Conservation (phyloP, 73 alveolate species). For the Paramecium caudatum region DNA sequence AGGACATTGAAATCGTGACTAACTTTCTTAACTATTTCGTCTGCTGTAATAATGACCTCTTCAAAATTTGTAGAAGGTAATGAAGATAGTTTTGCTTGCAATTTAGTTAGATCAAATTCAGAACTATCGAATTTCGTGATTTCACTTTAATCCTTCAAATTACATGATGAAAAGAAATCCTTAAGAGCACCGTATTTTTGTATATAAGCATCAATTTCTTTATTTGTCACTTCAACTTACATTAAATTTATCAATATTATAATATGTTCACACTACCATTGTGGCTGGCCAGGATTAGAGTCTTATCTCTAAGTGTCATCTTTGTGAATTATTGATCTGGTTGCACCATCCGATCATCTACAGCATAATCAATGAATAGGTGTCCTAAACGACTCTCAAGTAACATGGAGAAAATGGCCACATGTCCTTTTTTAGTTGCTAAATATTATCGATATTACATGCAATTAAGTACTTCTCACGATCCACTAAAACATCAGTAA, state of each 20-base stretch:
- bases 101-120: conserved; percentile 45
- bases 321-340: conserved; percentile 29
- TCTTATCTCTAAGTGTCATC: conserved; percentile 18
- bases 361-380: conserved; percentile 25
- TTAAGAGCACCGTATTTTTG: background rate
- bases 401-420: conserved; percentile 50
- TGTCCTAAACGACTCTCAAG: conserved; percentile 41
- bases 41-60: background rate
- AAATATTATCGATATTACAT: background rate
- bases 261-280: conserved; percentile 67
- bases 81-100: background rate
- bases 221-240: background rate
- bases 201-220: background rate
- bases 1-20: conserved; percentile 29
- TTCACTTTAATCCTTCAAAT: background rate
- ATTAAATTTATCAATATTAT: conserved; percentile 30
- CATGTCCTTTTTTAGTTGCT: conserved; percentile 51
- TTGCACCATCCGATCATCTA: conserved; percentile 1
- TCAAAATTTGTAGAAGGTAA: conserved; percentile 4
- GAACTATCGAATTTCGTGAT: conserved; percentile 30
- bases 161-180: background rate
- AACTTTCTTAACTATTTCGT: background rate
- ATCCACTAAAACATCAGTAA: conserved; percentile 57
- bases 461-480: conserved; percentile 48
- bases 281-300: conserved; percentile 18